Evolutionary conservation across 1,139 yeast species (phyloP).

Genomic region (Spathaspora sp.): DNA sequence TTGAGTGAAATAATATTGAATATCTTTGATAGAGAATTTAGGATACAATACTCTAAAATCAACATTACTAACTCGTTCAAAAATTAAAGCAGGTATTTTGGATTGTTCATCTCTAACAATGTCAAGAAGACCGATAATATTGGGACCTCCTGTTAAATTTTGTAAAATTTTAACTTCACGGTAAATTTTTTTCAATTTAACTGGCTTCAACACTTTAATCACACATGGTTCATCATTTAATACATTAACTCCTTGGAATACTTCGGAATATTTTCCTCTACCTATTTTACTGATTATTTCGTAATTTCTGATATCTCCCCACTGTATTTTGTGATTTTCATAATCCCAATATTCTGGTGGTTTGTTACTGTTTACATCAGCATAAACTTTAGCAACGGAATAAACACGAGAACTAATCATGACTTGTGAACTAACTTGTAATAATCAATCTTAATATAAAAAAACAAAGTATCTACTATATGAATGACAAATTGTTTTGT

Average conservation of each 20-base stretch:
- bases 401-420: slow-evolving; percentile 40
- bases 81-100: slow-evolving; percentile 73
- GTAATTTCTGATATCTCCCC: slow-evolving; percentile 77
- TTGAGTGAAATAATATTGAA: slow-evolving; percentile 70
- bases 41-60: slow-evolving; percentile 76
- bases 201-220: slow-evolving; percentile 77
- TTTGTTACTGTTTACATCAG: slow-evolving; percentile 76
- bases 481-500: neutral
- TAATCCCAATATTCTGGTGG: slow-evolving; percentile 95
- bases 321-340: slow-evolving; percentile 64
- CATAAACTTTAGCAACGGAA: slow-evolving; percentile 84
- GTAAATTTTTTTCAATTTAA: slow-evolving; percentile 74
- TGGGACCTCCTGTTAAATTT: slow-evolving; percentile 74
- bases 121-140: slow-evolving; percentile 65
- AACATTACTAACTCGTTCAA: slow-evolving; percentile 68
- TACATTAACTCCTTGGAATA: slow-evolving; percentile 68
- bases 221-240: slow-evolving; percentile 55
- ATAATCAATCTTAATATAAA: neutral
- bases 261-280: slow-evolving; percentile 96
- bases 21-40: slow-evolving; percentile 58
- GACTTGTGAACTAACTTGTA: neutral
- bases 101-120: slow-evolving; percentile 74
- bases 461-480: neutral
- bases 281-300: slow-evolving; percentile 93
- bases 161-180: slow-evolving; percentile 76